A percentile compares a stretch with the other conserved stretches of the same genome.
phyloP scores from a whole-genome alignment of 2,329 filamentous ascomycete species.

The Phialocephala subalpina region DNA sequence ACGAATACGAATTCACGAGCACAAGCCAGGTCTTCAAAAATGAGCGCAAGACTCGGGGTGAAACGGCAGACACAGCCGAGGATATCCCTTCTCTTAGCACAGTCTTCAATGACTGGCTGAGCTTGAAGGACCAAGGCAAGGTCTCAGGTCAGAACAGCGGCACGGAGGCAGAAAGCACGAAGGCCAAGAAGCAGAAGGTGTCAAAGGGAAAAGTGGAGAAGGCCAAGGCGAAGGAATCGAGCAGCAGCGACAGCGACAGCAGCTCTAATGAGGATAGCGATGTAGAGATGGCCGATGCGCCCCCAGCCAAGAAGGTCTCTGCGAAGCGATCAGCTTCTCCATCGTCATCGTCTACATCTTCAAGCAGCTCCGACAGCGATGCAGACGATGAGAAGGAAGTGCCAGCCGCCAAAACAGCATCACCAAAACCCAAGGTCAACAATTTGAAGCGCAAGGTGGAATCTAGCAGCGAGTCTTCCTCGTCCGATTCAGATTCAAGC shows the following conservation, averaged over 20 bases:
- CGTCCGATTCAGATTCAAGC: conserved; percentile 52
- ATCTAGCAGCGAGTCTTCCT: conserved; percentile 47
- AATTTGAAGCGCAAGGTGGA: conserved; percentile 64
- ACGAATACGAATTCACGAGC: conserved; percentile 68
- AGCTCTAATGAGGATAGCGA: conserved; percentile 40
- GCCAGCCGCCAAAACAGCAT: conserved; percentile 36
- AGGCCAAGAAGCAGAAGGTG: conserved; percentile 33
- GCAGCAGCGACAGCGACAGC: conserved; percentile 45
- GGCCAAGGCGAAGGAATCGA: conserved; percentile 44
- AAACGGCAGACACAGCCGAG: conserved; percentile 53
- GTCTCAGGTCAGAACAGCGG: conserved; percentile 12
- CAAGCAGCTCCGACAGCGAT: conserved; percentile 56
- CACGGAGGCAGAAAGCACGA: conserved; percentile 19
- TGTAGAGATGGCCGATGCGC: conserved; percentile 45
- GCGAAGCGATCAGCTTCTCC: conserved; percentile 44
- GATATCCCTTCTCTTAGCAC: conserved; percentile 45
- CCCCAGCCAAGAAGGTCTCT: conserved; percentile 42
- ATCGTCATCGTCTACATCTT: conserved; percentile 47
- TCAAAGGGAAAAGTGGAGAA: conserved; percentile 30
- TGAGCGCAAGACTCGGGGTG: conserved; percentile 58
- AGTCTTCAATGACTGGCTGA: conserved; percentile 50
- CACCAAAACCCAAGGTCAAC: conserved; percentile 46
- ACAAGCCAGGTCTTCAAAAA: conserved; percentile 69
- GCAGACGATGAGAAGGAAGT: conserved; percentile 57
- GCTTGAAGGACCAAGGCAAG: conserved; percentile 36